Conservation (phyloP, 495 filamentous ascomycete species). For the Neurospora hispaniola region DNA sequence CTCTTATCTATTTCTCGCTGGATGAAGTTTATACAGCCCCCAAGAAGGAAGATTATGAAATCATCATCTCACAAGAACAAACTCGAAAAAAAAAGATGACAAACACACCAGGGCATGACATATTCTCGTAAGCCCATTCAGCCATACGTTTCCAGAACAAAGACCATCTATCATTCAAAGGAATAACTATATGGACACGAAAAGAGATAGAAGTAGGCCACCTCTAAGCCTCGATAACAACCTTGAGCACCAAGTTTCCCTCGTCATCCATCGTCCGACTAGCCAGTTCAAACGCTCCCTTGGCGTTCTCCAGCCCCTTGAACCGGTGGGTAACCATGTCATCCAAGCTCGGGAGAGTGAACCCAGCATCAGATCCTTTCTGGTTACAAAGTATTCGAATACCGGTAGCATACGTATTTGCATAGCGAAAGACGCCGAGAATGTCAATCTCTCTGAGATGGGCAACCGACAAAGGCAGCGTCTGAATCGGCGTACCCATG, state of each 20-base stretch:
- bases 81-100: not conserved
- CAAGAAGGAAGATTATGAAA: not conserved
- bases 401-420: conserved; percentile 75
- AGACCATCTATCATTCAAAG: conserved; percentile 1
- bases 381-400: conserved; percentile 54
- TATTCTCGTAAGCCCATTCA: not conserved
- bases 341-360: conserved; percentile 50
- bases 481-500: conserved; percentile 89
- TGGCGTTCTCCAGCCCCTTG: conserved; percentile 51
- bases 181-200: not conserved
- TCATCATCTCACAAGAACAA: not conserved
- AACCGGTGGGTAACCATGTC: conserved; percentile 70
- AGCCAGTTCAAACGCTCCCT: conserved; percentile 71
- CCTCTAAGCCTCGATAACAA: conserved; percentile 54
- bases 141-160: not conserved
- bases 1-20: not conserved
- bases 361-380: conserved; percentile 32
- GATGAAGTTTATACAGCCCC: not conserved
- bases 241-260: conserved; percentile 74
- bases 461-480: conserved; percentile 72
- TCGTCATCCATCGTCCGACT: conserved; percentile 65
- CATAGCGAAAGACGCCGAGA: conserved; percentile 85
- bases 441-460: conserved; percentile 85
- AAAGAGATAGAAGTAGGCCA: not conserved
- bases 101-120: not conserved